Conservation (phyloP, 495 filamentous ascomycete species). For the Halenospora varia region DNA sequence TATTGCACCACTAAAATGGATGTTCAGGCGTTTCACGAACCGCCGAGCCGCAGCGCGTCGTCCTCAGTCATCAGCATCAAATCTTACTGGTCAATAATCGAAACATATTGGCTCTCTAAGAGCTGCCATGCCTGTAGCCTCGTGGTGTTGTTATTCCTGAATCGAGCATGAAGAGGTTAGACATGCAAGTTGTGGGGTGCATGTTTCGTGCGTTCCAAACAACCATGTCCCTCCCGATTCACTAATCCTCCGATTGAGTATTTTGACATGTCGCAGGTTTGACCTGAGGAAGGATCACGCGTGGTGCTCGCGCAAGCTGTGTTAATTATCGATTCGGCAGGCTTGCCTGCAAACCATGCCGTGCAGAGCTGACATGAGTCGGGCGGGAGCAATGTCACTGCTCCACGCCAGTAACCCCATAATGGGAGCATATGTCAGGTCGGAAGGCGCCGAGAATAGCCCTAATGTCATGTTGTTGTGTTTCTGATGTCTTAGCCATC, state of each 20-base stretch:
- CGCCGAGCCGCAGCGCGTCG: conserved; percentile 1
- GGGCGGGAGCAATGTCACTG: neutral
- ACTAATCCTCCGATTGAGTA: neutral
- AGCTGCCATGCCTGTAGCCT: conserved; percentile 2
- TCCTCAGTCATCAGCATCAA: neutral
- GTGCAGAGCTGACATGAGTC: too few species aligned
- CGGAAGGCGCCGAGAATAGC: neutral
- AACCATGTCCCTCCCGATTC: neutral
- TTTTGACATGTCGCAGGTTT: neutral
- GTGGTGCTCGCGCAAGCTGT: neutral
- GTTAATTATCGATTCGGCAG: too few species aligned
- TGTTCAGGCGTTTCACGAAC: conserved; percentile 14
- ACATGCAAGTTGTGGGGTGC: neutral
- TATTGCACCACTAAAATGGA: neutral
- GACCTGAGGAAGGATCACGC: conserved; percentile 3
- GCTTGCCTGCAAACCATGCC: too few species aligned
- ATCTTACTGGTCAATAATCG: conserved; percentile 4
- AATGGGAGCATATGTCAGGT: neutral
- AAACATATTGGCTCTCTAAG: conserved; percentile 1
- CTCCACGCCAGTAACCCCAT: neutral
- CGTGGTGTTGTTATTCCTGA: neutral
- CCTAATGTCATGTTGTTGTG: neutral
- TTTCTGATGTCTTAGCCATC: conserved; percentile 7
- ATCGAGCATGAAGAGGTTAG: neutral
- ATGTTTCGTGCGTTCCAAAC: conserved; percentile 2